Conservation (phyloP, 495 filamentous ascomycete genomes). For the Cudoniella acicularis region DNA sequence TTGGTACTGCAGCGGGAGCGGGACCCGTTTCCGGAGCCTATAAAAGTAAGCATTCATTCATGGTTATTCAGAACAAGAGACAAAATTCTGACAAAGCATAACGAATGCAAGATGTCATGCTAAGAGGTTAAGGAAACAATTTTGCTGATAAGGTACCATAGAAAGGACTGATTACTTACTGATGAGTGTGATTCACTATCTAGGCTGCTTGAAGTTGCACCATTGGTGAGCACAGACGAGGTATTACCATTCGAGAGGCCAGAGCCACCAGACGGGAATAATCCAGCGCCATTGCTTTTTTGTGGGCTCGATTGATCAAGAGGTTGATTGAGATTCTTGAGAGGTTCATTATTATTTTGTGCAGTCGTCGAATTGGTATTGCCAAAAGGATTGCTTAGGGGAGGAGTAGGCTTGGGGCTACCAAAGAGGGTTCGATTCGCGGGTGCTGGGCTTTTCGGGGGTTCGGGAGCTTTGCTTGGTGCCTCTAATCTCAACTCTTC, state of each 20-base stretch:
- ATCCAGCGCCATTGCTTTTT: not conserved
- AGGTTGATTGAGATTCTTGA: not conserved
- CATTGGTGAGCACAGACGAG: not conserved
- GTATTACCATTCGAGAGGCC: not conserved
- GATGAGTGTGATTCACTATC: not conserved
- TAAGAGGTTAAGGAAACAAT: no score
- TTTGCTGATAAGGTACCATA: no score
- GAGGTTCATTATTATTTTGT: not conserved
- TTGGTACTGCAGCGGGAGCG: not conserved
- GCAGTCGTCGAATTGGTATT: not conserved
- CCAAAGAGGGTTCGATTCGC: not conserved
- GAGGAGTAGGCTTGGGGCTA: not conserved
- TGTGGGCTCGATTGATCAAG: not conserved
- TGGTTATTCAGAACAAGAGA: no score
- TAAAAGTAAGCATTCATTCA: no score
- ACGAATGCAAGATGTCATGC: no score
- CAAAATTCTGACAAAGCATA: no score
- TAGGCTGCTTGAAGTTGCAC: not conserved
- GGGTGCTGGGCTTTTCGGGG: slow-evolving; percentile 5
- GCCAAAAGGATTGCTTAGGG: not conserved
- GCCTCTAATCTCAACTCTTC: not conserved
- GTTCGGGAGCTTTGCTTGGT: not conserved
- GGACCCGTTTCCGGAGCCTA: not conserved
- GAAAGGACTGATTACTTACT: not conserved
- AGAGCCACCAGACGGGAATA: not conserved